phyloP scores from a whole-genome alignment of 2,329 filamentous ascomycete species.

The Aspergillus glaucus region DNA sequence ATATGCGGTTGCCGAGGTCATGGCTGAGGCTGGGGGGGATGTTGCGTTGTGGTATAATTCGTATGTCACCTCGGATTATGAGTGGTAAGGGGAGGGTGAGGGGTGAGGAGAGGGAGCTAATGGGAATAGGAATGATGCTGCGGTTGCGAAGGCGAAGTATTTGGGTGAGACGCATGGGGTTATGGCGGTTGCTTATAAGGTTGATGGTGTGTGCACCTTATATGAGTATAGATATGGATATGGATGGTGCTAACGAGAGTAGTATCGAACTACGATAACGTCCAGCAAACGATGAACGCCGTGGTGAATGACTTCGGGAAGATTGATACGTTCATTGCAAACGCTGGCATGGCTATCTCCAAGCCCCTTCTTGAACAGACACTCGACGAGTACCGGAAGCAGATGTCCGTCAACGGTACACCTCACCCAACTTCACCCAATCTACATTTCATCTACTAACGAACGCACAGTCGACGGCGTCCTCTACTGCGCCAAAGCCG shows the following conservation, averaged over 20 bases:
- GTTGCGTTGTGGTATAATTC: constrained; percentile 40
- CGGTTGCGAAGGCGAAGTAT: constrained; percentile 30
- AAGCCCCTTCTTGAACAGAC: constrained; percentile 52
- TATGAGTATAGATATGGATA: neutral
- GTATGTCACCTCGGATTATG: constrained; percentile 9
- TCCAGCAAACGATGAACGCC: constrained; percentile 26
- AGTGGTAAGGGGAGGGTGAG: neutral
- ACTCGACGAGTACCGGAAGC: constrained; percentile 46
- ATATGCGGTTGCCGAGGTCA: constrained; percentile 39
- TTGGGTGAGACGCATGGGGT: constrained; percentile 30
- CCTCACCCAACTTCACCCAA: constrained; percentile 1
- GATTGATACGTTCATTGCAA: constrained; percentile 41
- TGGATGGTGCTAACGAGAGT: neutral
- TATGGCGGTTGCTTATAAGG: constrained; percentile 39
- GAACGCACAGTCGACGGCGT: neutral
- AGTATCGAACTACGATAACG: constrained; percentile 39
- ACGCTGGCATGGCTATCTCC: constrained; percentile 47
- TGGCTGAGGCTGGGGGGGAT: constrained; percentile 41
- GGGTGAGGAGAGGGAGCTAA: neutral
- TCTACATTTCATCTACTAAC: too few species aligned
- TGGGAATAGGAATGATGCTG: constrained; percentile 23
- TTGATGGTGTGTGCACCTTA: constrained; percentile 26
- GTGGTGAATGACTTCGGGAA: constrained; percentile 37
- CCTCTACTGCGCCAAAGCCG: constrained; percentile 26
- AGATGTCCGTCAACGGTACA: constrained; percentile 51